Percentiles rank a stretch among this genome's conserved stretches.
Conservation (phyloP, 495 filamentous ascomycete genomes). For the Tuber umbilicatum region DNA sequence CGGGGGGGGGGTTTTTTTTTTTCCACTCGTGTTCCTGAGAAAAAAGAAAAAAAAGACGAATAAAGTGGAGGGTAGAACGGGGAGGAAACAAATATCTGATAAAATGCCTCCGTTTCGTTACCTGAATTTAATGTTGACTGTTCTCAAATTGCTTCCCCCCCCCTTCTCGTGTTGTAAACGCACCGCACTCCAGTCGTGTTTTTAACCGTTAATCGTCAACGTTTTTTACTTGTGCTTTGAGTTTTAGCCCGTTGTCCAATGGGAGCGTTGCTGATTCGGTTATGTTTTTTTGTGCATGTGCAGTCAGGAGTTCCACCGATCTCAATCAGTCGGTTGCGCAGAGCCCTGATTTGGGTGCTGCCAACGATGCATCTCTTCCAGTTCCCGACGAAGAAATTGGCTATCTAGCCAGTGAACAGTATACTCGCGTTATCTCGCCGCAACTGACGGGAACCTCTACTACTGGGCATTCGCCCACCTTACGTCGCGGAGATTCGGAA, state of each 20-base stretch:
- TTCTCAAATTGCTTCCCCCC: background rate
- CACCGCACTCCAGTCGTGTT: background rate
- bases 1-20: too few species aligned
- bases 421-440: constrained; percentile 32
- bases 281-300: constrained; percentile 41
- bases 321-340: constrained; percentile 55
- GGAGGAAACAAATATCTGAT: background rate
- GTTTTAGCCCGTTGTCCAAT: constrained; percentile 53
- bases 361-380: constrained; percentile 10
- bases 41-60: constrained; percentile 10
- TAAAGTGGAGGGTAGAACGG: background rate
- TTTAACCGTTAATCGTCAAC: background rate
- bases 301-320: constrained; percentile 83
- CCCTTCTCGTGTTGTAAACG: background rate
- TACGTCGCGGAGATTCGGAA: constrained; percentile 57
- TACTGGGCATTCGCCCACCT: background rate
- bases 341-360: constrained; percentile 33
- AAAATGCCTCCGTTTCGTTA: background rate
- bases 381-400: constrained; percentile 45
- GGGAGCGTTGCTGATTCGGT: constrained; percentile 9
- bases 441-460: constrained; percentile 13
- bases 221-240: background rate
- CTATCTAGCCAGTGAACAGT: constrained; percentile 45
- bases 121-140: background rate
- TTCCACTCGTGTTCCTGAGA: constrained; percentile 47